A percentile compares a stretch with the other conserved stretches of the same genome.
These are phyloP conservation scores for Didymosphaeria variabile DNA, from an alignment of 2,329 filamentous ascomycete species.

Conservation along the genomic window DNA sequence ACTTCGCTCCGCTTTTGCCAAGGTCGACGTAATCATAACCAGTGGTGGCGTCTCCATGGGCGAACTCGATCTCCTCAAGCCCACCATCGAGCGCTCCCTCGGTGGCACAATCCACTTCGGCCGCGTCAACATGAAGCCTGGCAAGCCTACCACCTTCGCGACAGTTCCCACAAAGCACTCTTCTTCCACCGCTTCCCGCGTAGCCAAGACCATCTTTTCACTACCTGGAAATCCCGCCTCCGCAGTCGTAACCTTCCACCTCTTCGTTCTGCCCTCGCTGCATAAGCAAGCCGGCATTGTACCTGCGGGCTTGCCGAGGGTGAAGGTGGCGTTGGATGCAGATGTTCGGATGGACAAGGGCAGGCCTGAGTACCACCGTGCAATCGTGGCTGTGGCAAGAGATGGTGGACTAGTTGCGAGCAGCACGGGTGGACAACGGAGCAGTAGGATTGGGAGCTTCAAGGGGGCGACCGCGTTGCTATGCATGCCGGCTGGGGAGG, in stretches of 20 bases:
- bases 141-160: conserved; percentile 96
- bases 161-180: conserved; percentile 73
- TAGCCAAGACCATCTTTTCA: conserved; percentile 80
- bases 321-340: conserved; percentile 76
- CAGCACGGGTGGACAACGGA: conserved; percentile 90
- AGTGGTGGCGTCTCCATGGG: conserved; percentile 98
- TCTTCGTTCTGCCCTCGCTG: conserved; percentile 90
- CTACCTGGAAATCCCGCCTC: conserved; percentile 94
- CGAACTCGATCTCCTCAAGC: conserved; percentile 94
- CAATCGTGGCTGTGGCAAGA: conserved; percentile 68
- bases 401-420: conserved; percentile 76
- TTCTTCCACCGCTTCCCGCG: conserved; percentile 61
- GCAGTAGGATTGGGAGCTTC: conserved; percentile 87
- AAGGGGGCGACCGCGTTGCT: conserved; percentile 88
- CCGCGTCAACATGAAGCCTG: conserved; percentile 96
- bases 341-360: conserved; percentile 77
- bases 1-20: conserved; percentile 77
- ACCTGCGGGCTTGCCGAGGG: conserved; percentile 73
- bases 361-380: conserved; percentile 91
- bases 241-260: conserved; percentile 89
- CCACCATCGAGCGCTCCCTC: conserved; percentile 88
- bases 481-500: conserved; percentile 73
- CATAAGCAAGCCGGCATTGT: conserved; percentile 77
- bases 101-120: conserved; percentile 97
- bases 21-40: conserved; percentile 85